Percentiles rank a stretch among this genome's conserved stretches.
Conservation (phyloP, 352 stramenopile species). For the Phytophthora quininea region DNA sequence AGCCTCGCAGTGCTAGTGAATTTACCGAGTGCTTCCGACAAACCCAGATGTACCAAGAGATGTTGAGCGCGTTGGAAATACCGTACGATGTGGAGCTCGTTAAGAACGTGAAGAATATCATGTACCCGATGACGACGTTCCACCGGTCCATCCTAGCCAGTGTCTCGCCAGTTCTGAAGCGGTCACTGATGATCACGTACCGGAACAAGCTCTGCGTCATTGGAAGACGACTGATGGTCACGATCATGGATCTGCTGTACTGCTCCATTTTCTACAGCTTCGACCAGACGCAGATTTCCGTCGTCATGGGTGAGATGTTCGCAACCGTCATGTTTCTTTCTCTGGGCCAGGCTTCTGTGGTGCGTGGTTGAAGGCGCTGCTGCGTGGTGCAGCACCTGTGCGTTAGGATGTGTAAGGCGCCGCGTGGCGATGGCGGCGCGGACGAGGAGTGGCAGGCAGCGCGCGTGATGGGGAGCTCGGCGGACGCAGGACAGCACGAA, state of each 20-base stretch:
- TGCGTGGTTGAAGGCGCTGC: too few relatives aligned
- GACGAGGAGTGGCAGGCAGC: too few relatives aligned
- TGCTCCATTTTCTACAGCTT: slow-evolving; percentile 47
- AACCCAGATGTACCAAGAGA: slow-evolving; percentile 40
- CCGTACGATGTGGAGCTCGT: slow-evolving; percentile 11
- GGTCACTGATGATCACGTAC: slow-evolving; percentile 62
- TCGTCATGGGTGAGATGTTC: slow-evolving; percentile 85
- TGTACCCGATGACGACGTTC: slow-evolving; percentile 22
- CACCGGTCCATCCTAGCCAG: slow-evolving; percentile 37
- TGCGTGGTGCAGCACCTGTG: too few relatives aligned
- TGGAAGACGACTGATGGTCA: slow-evolving; percentile 53
- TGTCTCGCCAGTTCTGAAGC: slow-evolving; percentile 32
- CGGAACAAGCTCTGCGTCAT: slow-evolving; percentile 36
- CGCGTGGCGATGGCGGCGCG: too few relatives aligned
- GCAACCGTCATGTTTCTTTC: slow-evolving; percentile 80
- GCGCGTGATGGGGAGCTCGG: too few relatives aligned
- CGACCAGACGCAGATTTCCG: slow-evolving; percentile 39
- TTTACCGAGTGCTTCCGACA: slow-evolving; percentile 39
- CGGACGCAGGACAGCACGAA: too few relatives aligned
- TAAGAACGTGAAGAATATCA: slow-evolving; percentile 4
- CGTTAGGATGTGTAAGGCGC: too few relatives aligned
- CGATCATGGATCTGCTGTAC: slow-evolving; percentile 50
- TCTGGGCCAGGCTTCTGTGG: slow-evolving; percentile 59
- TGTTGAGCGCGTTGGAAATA: slow-evolving; percentile 29
- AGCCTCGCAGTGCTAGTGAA: slow-evolving; percentile 19